Percentiles rank a stretch among this genome's conserved stretches.
Conservation (phyloP, 768 basidiomycete species). For the Boletus pseudo-olivaceus region DNA sequence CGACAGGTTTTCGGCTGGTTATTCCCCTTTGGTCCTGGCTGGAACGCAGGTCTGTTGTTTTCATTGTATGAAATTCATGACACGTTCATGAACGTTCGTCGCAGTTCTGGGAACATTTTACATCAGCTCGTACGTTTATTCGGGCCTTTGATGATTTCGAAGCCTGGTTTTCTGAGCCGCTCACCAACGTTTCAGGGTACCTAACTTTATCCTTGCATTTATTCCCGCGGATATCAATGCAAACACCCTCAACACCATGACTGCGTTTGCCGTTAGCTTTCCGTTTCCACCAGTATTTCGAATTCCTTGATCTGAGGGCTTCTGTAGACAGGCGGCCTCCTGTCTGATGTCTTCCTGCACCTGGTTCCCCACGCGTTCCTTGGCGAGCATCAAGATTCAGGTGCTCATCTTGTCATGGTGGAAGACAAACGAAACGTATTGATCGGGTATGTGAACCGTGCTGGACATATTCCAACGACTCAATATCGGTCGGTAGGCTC, state of each 20-base stretch:
- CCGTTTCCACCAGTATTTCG: constrained; percentile 4
- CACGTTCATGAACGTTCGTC: constrained; percentile 21
- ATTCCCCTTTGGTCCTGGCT: constrained; percentile 88
- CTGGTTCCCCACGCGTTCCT: constrained; percentile 90
- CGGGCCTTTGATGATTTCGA: constrained; percentile 9
- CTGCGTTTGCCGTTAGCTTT: constrained; percentile 77
- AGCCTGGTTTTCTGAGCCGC: constrained; percentile 19
- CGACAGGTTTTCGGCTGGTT: constrained; percentile 74
- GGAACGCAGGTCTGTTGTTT: constrained; percentile 61
- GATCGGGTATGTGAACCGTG: constrained; percentile 58
- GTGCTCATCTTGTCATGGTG: constrained; percentile 77
- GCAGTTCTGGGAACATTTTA: constrained; percentile 87
- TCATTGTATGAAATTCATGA: constrained; percentile 1
- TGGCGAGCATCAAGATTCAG: constrained; percentile 74
- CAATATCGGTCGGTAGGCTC: constrained; percentile 41
- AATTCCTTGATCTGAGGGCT: constrained; percentile 18
- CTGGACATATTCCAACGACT: constrained; percentile 6
- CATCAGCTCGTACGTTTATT: constrained; percentile 81
- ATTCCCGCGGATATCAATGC: constrained; percentile 86
- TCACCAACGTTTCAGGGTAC: constrained; percentile 53
- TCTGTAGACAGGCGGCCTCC: constrained; percentile 76
- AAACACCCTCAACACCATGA: constrained; percentile 89
- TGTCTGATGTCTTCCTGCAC: constrained; percentile 91
- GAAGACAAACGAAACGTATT: constrained; percentile 91
- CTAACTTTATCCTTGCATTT: constrained; percentile 92